Percentiles rank a stretch among this genome's conserved stretches.
phyloP scores from a whole-genome alignment of 1,284 basidiomycete species.

The Malassezia brasiliensis region DNA sequence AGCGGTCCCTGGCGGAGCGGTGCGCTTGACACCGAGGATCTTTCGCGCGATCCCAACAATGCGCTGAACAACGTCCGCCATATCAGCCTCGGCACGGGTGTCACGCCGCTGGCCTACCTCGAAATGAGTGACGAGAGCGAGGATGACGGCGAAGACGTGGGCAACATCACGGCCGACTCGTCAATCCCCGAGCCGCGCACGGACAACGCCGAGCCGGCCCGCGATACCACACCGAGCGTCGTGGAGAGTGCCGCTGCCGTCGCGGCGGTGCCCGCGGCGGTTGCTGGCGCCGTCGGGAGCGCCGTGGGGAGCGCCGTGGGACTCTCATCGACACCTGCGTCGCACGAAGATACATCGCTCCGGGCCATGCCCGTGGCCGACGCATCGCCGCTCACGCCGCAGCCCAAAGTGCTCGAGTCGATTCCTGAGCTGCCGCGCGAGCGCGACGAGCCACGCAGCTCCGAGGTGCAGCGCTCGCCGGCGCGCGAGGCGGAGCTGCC shows the following conservation, averaged over 20 bases:
- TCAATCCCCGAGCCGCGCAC: neutral
- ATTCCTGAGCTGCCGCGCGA: neutral
- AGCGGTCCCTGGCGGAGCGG: slow-evolving; percentile 16
- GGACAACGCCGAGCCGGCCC: neutral
- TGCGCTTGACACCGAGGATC: slow-evolving; percentile 9
- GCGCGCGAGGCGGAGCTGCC: too few relatives aligned
- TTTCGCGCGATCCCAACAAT: neutral
- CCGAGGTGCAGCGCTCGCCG: neutral
- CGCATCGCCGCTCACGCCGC: neutral
- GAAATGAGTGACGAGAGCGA: slow-evolving; percentile 46
- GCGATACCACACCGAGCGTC: neutral
- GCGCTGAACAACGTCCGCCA: neutral
- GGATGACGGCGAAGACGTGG: slow-evolving; percentile 23
- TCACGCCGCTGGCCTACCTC: slow-evolving; percentile 32
- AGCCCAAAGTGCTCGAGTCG: neutral
- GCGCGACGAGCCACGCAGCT: neutral
- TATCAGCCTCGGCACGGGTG: slow-evolving; percentile 7
- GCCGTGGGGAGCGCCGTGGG: neutral
- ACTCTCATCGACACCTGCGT: neutral
- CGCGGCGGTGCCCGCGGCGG: neutral
- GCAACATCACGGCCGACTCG: neutral
- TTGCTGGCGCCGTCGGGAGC: neutral
- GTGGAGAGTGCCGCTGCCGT: neutral
- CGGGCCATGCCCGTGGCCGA: neutral
- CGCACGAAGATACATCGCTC: neutral